phyloP scores from a whole-genome alignment of 2,329 filamentous ascomycete species.

The Fusarium solani-melongenae region DNA sequence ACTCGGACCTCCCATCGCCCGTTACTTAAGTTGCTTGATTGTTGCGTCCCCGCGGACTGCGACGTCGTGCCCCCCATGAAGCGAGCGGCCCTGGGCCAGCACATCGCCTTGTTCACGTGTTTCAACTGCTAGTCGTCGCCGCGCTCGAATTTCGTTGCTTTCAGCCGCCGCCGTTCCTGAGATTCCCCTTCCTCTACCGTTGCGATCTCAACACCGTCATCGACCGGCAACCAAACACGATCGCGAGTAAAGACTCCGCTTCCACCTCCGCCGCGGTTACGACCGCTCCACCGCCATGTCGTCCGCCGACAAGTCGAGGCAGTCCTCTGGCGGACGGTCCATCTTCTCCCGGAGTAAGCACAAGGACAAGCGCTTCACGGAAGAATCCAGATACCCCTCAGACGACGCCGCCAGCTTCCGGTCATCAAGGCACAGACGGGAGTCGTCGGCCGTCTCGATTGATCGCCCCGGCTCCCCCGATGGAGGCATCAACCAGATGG shows the following conservation, averaged over 20 bases:
- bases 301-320: slow-evolving; percentile 82
- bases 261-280: slow-evolving; percentile 34
- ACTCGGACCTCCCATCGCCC: slow-evolving; percentile 14
- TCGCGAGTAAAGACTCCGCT: slow-evolving; percentile 23
- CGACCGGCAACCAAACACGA: slow-evolving; percentile 30
- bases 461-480: slow-evolving; percentile 75
- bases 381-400: slow-evolving; percentile 67
- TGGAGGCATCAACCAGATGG: slow-evolving; percentile 75
- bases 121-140: slow-evolving; percentile 40
- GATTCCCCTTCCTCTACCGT: slow-evolving; percentile 12
- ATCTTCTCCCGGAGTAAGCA: slow-evolving; percentile 94
- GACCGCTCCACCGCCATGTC: slow-evolving; percentile 37
- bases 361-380: slow-evolving; percentile 72
- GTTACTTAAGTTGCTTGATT: slow-evolving; percentile 12
- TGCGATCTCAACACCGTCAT: slow-evolving; percentile 23
- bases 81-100: slow-evolving; percentile 54
- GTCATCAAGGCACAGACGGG: slow-evolving; percentile 79
- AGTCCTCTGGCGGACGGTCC: slow-evolving; percentile 79
- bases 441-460: slow-evolving; percentile 77
- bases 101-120: slow-evolving; percentile 48
- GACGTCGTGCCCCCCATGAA: slow-evolving; percentile 47
- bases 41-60: slow-evolving; percentile 14
- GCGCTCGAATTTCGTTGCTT: neutral
- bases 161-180: neutral
- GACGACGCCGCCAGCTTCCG: slow-evolving; percentile 73